A percentile compares a stretch with the other conserved stretches of the same genome.
Conservation (phyloP, 352 stramenopile genomes). For the Globisporangium cederbergense region DNA sequence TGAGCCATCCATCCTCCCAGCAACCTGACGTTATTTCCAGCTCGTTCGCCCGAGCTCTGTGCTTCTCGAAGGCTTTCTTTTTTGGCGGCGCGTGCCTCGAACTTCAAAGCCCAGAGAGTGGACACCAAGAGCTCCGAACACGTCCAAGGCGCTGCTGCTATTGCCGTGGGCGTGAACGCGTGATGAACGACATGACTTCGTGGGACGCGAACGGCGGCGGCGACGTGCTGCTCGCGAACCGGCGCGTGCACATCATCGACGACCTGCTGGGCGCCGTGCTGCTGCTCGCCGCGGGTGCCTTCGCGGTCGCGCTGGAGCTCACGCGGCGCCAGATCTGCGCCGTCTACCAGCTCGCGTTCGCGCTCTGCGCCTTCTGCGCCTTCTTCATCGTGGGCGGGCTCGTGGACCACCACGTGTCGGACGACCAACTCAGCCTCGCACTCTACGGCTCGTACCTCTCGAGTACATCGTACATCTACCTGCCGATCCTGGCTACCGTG, state of each 20-base stretch:
- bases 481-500: conserved; percentile 37
- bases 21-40: conserved; percentile 4
- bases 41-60: neutral
- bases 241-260: conserved; percentile 69
- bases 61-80: neutral
- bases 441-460: conserved; percentile 61
- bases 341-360: conserved; percentile 71
- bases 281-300: conserved; percentile 43
- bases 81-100: neutral
- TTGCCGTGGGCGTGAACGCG: neutral
- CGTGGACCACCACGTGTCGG: conserved; percentile 65
- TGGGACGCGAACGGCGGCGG: conserved; percentile 15
- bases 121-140: neutral
- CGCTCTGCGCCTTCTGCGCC: conserved; percentile 37
- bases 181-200: conserved; percentile 11
- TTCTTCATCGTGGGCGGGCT: conserved; percentile 72
- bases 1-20: neutral
- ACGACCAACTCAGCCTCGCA: conserved; percentile 68
- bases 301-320: conserved; percentile 60
- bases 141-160: neutral
- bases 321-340: conserved; percentile 63
- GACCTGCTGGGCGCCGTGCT: conserved; percentile 67
- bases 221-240: conserved; percentile 22
- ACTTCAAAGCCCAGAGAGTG: neutral
- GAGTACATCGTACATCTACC: conserved; percentile 60